Base-by-base conservation (phyloP, 2,329 filamentous ascomycete genomes). In the Pseudophaeomoniella oleicola region DNA sequence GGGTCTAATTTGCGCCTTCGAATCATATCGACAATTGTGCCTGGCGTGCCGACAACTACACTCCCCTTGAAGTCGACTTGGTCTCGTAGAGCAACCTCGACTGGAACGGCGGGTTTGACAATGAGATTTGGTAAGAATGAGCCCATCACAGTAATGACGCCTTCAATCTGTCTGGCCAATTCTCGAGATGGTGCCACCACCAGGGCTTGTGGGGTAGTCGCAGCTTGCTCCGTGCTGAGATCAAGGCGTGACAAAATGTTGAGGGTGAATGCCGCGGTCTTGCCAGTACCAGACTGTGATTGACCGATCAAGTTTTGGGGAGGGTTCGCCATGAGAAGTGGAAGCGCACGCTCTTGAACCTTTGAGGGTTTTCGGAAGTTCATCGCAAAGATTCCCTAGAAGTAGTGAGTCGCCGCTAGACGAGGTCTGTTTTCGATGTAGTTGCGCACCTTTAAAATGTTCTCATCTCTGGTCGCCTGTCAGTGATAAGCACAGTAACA, bases 211-310 rank as follows among this genome's bases (percentile, higher is more conserved):
- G 88, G 87, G 2, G 52, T 54, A 34, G 48, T 53, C 32, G 53
- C 51, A 45, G 72, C 67, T 17, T 74, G 63, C 14, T 77, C 69
- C 44, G 72, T 69, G 36, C 53, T 65, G 40, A 87, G 72, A 52
- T 98, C 85, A 53, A 96, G 63, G 44, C 90, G 84, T 40, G 82
- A 82, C 30, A 98, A 71, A 42, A 93, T 81, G 42, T 93, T 93
- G 43, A 94, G 78, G 32, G 90, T 83, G 57, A 98, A 98, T 15
- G 90, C 90, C 14, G 87, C 90, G 0, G 90, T 98, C 68, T 98
- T 98, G 53, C 90, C 90, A 14, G 90, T 98, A 49, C 90, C 90
- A 2, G 90, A 98, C 59, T 98, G 90, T n/a, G 90, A 98, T 62
- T 98, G 90, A 3, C 87, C 90, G 53, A 98, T 88, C 72, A 98